Percentiles rank a stretch among this genome's conserved stretches.
Evolutionary conservation across 2,329 filamentous ascomycete genomes (phyloP).

Genomic region (Chalaropsis ovoidea): DNA sequence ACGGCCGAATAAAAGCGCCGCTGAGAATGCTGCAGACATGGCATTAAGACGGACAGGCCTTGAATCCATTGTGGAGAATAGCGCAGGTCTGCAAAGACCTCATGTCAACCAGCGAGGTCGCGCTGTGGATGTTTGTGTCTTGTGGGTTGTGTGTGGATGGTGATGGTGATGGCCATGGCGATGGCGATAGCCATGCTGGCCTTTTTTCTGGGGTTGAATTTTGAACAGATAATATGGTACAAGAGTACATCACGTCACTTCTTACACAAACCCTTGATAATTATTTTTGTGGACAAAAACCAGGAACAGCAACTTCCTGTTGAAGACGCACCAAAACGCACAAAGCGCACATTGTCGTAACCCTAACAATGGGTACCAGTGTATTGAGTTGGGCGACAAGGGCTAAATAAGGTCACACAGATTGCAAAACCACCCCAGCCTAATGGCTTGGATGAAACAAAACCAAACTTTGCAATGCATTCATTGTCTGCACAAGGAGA

Average conservation of each 20-base stretch:
- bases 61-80: slow-evolving; percentile 3
- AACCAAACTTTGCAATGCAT: background rate
- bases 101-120: background rate
- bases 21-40: background rate
- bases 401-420: background rate
- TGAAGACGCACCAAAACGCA: background rate
- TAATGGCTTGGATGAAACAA: slow-evolving; percentile 5
- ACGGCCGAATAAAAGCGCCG: slow-evolving; percentile 14
- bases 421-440: background rate
- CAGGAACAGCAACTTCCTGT: background rate
- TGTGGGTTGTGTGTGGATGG: background rate
- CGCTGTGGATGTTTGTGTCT: background rate
- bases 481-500: background rate
- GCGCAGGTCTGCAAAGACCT: background rate
- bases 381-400: background rate
- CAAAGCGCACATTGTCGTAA: background rate
- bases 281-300: background rate
- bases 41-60: slow-evolving; percentile 12
- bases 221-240: background rate
- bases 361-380: background rate
- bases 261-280: background rate
- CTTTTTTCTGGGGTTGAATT: background rate
- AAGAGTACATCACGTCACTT: background rate
- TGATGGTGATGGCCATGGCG: background rate
- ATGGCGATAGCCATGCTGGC: background rate